Base-by-base conservation (phyloP, 2,329 filamentous ascomycete genomes). In the Cladosporium sp. region DNA sequence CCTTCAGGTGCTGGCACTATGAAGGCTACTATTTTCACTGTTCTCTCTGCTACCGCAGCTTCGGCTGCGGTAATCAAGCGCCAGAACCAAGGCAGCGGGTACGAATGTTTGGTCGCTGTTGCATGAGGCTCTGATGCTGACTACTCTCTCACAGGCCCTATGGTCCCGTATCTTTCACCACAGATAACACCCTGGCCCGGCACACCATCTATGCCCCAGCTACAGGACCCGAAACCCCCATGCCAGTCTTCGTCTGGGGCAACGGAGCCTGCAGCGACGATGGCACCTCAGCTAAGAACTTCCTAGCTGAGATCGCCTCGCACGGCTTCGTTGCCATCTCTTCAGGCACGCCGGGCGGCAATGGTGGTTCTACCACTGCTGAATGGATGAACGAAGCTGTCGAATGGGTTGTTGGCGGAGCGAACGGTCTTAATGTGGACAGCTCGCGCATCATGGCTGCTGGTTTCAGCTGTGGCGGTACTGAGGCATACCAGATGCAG, bases 221-320 rank as follows among this genome's bases (percentile, higher is more conserved):
- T n/a, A 21, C 72, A 70, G 48, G 49, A 73, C 16, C 60, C 73
- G 28, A 74, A 25, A 39, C 23, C 5, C 70, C 68, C 34, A 64
- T 72, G 18, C 72, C 71, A 23, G 70, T 73, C 1, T 48, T 74
- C 5, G 62, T 70, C 28, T 74, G 72, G 72, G 71, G 70, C 30
- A 73, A 74, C 63, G 71, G 72, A 23, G 71, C 65, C 43, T 73
- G 71, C 66, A 65, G 62, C 28, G 65, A 67, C 28, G 67, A 73
- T 16, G 72, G 67, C 8, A 66, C 64, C 13, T 57, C 59, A 6
- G 65, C 69, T 51, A 53, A 30, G 5, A 60, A 67, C 14, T 63
- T 73, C 32, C 67, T 73, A 16, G 61, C 67, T 18, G 62, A 72
- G 39, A 53, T 72, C 39, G 70, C 70, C 30, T 68, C 66, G 14